Conservation (phyloP, 305 asterid genomes). For the Caryopteris hybrid region DNA sequence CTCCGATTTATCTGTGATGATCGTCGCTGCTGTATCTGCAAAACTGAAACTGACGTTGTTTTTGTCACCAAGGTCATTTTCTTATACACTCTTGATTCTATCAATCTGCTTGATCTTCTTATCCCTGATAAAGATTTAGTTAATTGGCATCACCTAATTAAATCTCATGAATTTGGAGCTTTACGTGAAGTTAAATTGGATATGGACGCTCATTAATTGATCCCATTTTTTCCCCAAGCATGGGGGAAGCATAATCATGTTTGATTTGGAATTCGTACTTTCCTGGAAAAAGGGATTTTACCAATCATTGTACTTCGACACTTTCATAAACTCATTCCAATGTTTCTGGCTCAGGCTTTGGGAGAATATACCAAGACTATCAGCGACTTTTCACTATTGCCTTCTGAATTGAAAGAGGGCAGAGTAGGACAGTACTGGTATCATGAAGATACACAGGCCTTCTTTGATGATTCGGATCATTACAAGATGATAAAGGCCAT, state of each 20-base stretch:
- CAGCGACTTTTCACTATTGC: conserved; percentile 61
- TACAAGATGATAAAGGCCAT: conserved; percentile 95
- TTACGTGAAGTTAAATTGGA: neutral
- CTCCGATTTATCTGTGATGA: conserved; percentile 96
- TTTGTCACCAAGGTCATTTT: conserved; percentile 79
- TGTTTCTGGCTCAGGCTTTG: conserved; percentile 48
- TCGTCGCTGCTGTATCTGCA: conserved; percentile 96
- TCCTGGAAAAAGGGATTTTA: neutral
- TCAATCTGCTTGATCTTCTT: neutral
- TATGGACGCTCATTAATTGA: neutral
- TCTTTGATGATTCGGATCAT: conserved; percentile 88
- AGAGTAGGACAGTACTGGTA: conserved; percentile 73
- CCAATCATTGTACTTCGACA: neutral
- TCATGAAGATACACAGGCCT: conserved; percentile 89
- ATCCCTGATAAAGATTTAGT: too few species aligned
- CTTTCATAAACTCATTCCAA: neutral
- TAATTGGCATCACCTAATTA: neutral
- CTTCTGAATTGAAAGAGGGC: conserved; percentile 73
- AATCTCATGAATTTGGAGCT: neutral
- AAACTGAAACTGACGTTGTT: conserved; percentile 59
- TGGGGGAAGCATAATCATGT: neutral
- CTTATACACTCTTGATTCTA: neutral
- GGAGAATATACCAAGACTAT: conserved; percentile 79
- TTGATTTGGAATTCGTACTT: neutral
- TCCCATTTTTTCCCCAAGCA: neutral